Conservation (phyloP, 2,329 filamentous ascomycete genomes). For the Claviceps pazoutovae region DNA sequence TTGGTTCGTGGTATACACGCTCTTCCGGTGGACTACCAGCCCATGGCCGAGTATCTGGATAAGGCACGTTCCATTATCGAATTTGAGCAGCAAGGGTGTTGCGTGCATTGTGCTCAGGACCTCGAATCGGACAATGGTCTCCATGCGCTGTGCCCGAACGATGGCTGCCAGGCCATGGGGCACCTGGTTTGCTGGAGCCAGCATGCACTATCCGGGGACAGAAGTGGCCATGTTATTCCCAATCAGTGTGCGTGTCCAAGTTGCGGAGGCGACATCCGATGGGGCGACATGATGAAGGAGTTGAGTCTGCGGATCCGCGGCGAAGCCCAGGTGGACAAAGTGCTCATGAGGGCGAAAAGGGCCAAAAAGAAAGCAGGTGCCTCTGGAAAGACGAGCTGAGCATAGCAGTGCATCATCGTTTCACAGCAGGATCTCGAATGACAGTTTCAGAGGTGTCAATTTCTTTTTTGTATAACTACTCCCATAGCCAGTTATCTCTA, state of each 20-base stretch:
- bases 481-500: too few species aligned
- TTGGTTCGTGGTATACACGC: constrained; percentile 35
- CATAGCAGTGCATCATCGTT: neutral
- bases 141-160: constrained; percentile 41
- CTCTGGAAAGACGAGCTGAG: neutral
- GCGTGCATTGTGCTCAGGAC: constrained; percentile 35
- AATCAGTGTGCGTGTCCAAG: constrained; percentile 54
- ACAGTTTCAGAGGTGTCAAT: too few species aligned
- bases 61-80: constrained; percentile 40
- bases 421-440: too few species aligned
- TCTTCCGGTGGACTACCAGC: constrained; percentile 40
- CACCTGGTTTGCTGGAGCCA: constrained; percentile 47
- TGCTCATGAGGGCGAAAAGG: constrained; percentile 42
- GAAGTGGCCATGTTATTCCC: constrained; percentile 44
- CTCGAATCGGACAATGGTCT: constrained; percentile 36
- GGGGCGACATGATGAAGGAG: constrained; percentile 73
- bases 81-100: constrained; percentile 42
- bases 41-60: constrained; percentile 37
- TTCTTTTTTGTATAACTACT: too few species aligned
- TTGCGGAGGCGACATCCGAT: constrained; percentile 49
- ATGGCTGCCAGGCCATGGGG: constrained; percentile 40
- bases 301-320: constrained; percentile 61
- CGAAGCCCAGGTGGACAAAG: constrained; percentile 50
- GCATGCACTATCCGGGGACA: constrained; percentile 30
- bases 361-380: constrained; percentile 10